phyloP scores from a whole-genome alignment of 2,329 filamentous ascomycete species.

The Neofusicoccum umdonicola region DNA sequence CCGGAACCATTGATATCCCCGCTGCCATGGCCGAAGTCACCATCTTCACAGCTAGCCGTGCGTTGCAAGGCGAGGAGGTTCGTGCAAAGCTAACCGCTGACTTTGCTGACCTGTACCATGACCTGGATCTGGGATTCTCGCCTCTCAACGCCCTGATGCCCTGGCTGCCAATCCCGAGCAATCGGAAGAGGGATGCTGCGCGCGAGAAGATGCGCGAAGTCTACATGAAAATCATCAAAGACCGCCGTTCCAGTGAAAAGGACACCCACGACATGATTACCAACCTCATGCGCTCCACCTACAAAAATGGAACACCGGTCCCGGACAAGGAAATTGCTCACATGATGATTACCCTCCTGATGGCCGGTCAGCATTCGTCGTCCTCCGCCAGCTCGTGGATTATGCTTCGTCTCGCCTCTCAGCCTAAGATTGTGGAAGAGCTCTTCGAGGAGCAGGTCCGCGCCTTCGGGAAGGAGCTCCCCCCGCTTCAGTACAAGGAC shows the following conservation, averaged over 20 bases:
- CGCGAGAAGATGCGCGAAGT: constrained; percentile 73
- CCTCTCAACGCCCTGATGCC: constrained; percentile 81
- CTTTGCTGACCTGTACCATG: constrained; percentile 74
- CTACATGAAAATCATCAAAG: constrained; percentile 73
- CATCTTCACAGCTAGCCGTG: constrained; percentile 79
- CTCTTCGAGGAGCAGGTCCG: constrained; percentile 74
- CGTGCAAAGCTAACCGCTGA: constrained; percentile 71
- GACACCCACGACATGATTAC: constrained; percentile 68
- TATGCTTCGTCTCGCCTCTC: constrained; percentile 69
- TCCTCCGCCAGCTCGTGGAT: constrained; percentile 79
- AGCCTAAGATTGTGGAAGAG: constrained; percentile 71
- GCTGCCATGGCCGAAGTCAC: constrained; percentile 75
- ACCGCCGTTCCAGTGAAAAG: constrained; percentile 49
- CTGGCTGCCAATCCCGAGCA: constrained; percentile 77
- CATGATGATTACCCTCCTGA: constrained; percentile 84
- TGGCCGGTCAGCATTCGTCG: constrained; percentile 82
- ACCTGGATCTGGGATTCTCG: constrained; percentile 79
- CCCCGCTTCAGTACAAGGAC: constrained; percentile 68
- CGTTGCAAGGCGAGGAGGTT: constrained; percentile 74
- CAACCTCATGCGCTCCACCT: constrained; percentile 74
- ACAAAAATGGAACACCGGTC: constrained; percentile 71
- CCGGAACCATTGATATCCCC: constrained; percentile 64
- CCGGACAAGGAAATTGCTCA: constrained; percentile 76
- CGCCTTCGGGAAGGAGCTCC: constrained; percentile 60
- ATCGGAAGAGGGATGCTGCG: constrained; percentile 70